Evolutionary conservation across 352 stramenopile genomes (phyloP), one percentile per base, ranked within the genome.

Genomic region (Plasmopara viticola): DNA sequence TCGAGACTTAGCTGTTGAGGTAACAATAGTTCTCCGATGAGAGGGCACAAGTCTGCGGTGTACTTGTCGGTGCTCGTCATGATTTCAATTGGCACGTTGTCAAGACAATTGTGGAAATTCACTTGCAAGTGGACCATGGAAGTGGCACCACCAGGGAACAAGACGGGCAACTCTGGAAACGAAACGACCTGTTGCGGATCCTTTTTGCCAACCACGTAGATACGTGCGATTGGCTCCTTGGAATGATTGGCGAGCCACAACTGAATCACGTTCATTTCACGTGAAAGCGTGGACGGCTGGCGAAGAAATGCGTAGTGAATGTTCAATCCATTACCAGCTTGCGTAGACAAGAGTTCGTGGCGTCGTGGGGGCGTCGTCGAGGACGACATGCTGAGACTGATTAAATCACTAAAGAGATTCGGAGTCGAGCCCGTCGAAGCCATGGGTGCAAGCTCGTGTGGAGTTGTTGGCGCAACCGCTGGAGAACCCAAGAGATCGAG

Each of bases 101-200:
- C 84, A 0, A 93, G 56, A 20, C 69, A 67, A 9, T 81, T 80
- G 14, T 64, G 59, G 48, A 95, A 95, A 58, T 96, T 74, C 31
- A 95, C 78, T 40, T 94, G 78, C 46, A 96, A 51, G 51, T 90
- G 75, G 0, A 76, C 84, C 72, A 90, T 90, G 2, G 72, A 82
- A 13, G 74, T 70, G 6, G 71, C 78, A 9, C 69, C 84, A 9
- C 85, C 84, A 39, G 86, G 79, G 46, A 91, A 89, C 20, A 96
- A 54, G 9, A 94, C 74, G 9, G 86, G 75, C 15, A 95, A 74
- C 55, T 95, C 80, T 3, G 79, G 70, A 58, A 91, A 96, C 14
- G 83, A 69, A 37, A 92, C 63, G 20, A 96, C 71, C 30, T 79
- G 63, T 41, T 75, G 53, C 30, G 59, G 44, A 14, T 62, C 68